Conservation (phyloP, 2,329 filamentous ascomycete species). For the Hypoxylon sp. region DNA sequence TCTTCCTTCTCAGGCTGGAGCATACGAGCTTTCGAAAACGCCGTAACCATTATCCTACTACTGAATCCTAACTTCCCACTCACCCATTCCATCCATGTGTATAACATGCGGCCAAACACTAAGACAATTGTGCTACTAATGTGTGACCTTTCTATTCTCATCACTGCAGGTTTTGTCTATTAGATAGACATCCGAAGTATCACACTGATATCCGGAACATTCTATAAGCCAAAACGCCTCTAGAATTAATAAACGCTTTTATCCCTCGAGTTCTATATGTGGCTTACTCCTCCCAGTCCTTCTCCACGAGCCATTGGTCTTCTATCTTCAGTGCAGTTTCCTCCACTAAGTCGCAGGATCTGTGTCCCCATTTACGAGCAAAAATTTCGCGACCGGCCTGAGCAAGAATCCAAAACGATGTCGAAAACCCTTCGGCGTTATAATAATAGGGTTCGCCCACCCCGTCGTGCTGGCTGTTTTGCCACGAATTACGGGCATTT, state of each 20-base stretch:
- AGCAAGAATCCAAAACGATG: conserved; percentile 62
- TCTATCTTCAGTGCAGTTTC: conserved; percentile 50
- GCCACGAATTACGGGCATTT: conserved; percentile 66
- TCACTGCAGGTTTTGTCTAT: neutral
- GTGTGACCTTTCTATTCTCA: neutral
- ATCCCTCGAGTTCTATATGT: neutral
- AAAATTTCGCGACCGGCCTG: conserved; percentile 61
- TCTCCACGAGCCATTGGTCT: conserved; percentile 53
- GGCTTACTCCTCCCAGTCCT: conserved; percentile 49
- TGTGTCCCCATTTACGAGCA: conserved; percentile 53
- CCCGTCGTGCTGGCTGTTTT: conserved; percentile 66
- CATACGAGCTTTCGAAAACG: too few relatives aligned
- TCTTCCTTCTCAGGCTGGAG: too few relatives aligned
- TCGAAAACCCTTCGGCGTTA: conserved; percentile 61
- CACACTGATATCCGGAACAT: conserved; percentile 4
- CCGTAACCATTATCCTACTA: neutral
- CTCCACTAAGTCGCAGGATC: conserved; percentile 48
- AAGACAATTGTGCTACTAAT: neutral
- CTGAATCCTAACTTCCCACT: neutral
- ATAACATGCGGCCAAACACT: neutral
- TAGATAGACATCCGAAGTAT: conserved; percentile 4
- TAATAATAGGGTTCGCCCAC: conserved; percentile 69
- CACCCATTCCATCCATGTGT: neutral
- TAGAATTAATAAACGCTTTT: neutral
- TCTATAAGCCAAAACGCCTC: neutral